Percentiles rank a stretch among this genome's conserved stretches.
Conservation (phyloP, 495 filamentous ascomycete species). For the Penicillium diatomitis region DNA sequence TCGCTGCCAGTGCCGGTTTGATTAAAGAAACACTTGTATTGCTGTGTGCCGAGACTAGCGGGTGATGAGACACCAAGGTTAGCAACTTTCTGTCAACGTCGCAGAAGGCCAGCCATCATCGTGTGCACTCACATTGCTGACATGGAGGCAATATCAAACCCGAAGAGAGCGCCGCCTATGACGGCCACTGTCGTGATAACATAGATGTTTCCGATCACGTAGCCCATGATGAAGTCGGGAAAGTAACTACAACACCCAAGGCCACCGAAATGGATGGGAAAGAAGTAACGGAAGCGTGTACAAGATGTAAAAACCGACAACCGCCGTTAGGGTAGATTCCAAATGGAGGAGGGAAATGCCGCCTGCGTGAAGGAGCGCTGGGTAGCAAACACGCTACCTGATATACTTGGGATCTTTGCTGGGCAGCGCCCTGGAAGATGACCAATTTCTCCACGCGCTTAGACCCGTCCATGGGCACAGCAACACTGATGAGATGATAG, state of each 20-base stretch:
- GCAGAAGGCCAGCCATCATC: no score
- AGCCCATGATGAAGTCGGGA: conserved; percentile 10
- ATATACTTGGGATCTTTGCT: no score
- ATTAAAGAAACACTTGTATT: conserved; percentile 57
- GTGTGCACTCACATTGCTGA: conserved; percentile 46
- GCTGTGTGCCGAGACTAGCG: conserved; percentile 25
- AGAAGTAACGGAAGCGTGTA: not conserved
- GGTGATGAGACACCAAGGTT: conserved; percentile 1
- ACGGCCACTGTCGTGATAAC: conserved; percentile 23
- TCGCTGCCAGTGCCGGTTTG: conserved; percentile 24
- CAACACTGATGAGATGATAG: no score
- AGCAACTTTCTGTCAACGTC: not conserved
- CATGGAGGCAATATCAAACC: conserved; percentile 68
- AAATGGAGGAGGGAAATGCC: no score
- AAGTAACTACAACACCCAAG: no score
- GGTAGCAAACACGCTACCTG: no score
- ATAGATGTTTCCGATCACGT: conserved; percentile 22
- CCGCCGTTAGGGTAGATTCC: no score
- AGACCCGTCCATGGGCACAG: no score
- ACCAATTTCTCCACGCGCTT: no score
- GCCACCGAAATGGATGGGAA: not conserved
- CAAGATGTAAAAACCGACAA: not conserved
- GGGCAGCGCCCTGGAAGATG: no score
- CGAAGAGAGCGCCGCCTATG: conserved; percentile 56
- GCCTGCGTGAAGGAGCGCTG: no score